Conservation (phyloP, 2,329 filamentous ascomycete genomes). For the Camillea tinctor region DNA sequence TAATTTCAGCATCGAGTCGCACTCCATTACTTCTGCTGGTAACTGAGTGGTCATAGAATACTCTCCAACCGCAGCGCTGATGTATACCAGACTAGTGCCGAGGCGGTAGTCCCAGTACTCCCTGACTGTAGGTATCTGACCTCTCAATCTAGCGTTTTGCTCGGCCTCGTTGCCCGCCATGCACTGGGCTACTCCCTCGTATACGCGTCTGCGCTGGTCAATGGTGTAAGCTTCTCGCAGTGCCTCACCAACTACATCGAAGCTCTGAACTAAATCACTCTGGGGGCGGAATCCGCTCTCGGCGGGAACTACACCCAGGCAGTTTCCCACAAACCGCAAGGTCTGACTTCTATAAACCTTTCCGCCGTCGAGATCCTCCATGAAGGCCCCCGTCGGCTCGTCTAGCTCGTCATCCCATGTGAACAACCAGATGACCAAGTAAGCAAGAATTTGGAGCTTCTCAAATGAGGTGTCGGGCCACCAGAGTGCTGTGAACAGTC, state of each 20-base stretch:
- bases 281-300: neutral
- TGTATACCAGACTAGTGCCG: conserved; percentile 25
- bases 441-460: conserved; percentile 17
- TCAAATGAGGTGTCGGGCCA: conserved; percentile 21
- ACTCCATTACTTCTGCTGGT: conserved; percentile 11
- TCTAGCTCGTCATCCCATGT: conserved; percentile 28
- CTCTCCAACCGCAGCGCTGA: conserved; percentile 17
- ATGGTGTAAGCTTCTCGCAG: conserved; percentile 13
- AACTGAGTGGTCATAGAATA: conserved; percentile 13
- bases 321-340: conserved; percentile 6
- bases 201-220: conserved; percentile 17
- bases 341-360: conserved; percentile 18
- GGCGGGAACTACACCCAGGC: conserved; percentile 4
- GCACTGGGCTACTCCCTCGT: conserved; percentile 19
- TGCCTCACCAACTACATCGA: conserved; percentile 18
- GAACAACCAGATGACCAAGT: conserved; percentile 26
- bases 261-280: conserved; percentile 18
- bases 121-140: conserved; percentile 16
- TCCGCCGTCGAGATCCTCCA: conserved; percentile 13
- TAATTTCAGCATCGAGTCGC: conserved; percentile 12
- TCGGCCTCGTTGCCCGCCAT: conserved; percentile 20
- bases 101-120: conserved; percentile 24
- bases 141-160: conserved; percentile 15
- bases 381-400: conserved; percentile 18
- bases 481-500: conserved; percentile 24